These are phyloP conservation scores for Onygenales sp. DNA, from an alignment of 2,329 filamentous ascomycete genomes.

Conservation along the genomic window DNA sequence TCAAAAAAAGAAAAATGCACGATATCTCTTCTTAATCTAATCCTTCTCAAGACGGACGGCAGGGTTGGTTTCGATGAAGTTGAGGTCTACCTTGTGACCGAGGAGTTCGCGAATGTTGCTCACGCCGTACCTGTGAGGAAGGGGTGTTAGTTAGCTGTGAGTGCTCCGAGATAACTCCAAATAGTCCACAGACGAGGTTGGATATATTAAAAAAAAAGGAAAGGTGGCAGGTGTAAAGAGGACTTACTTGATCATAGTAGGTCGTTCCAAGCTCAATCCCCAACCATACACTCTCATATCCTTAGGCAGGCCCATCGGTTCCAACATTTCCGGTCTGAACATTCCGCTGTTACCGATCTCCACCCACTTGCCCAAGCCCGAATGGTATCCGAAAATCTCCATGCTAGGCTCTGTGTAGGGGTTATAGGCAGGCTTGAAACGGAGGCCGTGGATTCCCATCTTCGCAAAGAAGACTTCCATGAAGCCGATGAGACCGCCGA, in stretches of 20 bases:
- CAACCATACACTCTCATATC: conserved; percentile 92
- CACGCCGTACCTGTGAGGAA: conserved; percentile 49
- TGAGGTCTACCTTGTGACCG: conserved; percentile 89
- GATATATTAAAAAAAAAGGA: background rate
- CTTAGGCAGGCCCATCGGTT: conserved; percentile 85
- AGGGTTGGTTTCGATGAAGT: conserved; percentile 84
- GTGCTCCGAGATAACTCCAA: background rate
- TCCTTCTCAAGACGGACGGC: conserved; percentile 84
- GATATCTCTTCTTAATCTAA: conserved; percentile 31
- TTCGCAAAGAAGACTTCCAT: conserved; percentile 94
- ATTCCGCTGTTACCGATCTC: conserved; percentile 98
- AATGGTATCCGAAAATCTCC: conserved; percentile 97
- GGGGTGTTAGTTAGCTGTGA: conserved; percentile 5
- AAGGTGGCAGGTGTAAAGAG: conserved; percentile 7
- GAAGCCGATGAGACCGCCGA: conserved; percentile 88
- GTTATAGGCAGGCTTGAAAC: conserved; percentile 97
- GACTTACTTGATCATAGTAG: conserved; percentile 91
- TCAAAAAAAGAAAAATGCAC: background rate
- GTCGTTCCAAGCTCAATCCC: conserved; percentile 82
- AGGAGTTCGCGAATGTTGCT: conserved; percentile 87
- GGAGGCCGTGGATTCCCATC: conserved; percentile 79
- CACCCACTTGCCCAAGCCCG: conserved; percentile 79
- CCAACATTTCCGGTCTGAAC: conserved; percentile 97
- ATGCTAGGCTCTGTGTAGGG: conserved; percentile 92
- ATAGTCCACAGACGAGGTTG: background rate